These are phyloP conservation scores for Phytopythium aichiense DNA, from an alignment of 352 stramenopile species.

Conservation along the genomic window DNA sequence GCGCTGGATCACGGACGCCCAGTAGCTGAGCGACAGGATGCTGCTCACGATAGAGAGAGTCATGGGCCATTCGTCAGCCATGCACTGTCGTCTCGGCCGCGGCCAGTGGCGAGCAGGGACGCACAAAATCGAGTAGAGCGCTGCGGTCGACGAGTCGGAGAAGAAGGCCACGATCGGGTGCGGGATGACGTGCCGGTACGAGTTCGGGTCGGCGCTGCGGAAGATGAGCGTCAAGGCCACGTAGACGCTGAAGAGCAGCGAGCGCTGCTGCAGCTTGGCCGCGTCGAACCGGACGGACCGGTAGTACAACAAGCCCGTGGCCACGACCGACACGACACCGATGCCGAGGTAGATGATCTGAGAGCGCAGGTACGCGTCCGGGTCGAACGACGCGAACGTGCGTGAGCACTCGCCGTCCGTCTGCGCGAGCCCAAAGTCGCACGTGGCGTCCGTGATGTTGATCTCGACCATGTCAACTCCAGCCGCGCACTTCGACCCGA, in stretches of 20 bases:
- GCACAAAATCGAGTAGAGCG: conserved; percentile 36
- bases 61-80: too few relatives aligned
- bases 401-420: conserved; percentile 15
- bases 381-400: conserved; percentile 19
- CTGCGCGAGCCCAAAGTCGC: conserved; percentile 21
- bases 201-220: conserved; percentile 23
- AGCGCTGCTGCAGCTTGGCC: conserved; percentile 22
- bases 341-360: conserved; percentile 24
- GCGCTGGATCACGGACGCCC: conserved; percentile 52
- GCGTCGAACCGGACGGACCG: conserved; percentile 18
- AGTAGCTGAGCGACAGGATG: conserved; percentile 52
- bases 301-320: conserved; percentile 19
- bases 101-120: conserved; percentile 1
- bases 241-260: conserved; percentile 26
- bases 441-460: conserved; percentile 26
- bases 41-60: conserved; percentile 7
- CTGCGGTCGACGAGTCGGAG: conserved; percentile 30
- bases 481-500: background rate
- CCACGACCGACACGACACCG: conserved; percentile 15
- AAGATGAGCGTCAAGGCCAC: conserved; percentile 28
- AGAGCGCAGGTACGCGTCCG: conserved; percentile 15
- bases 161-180: conserved; percentile 20
- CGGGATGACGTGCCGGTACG: conserved; percentile 27
- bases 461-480: conserved; percentile 8
- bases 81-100: too few relatives aligned